These are phyloP conservation scores for Psilocybe cubensis DNA, from an alignment of 768 basidiomycete genomes.

Conservation along the genomic window DNA sequence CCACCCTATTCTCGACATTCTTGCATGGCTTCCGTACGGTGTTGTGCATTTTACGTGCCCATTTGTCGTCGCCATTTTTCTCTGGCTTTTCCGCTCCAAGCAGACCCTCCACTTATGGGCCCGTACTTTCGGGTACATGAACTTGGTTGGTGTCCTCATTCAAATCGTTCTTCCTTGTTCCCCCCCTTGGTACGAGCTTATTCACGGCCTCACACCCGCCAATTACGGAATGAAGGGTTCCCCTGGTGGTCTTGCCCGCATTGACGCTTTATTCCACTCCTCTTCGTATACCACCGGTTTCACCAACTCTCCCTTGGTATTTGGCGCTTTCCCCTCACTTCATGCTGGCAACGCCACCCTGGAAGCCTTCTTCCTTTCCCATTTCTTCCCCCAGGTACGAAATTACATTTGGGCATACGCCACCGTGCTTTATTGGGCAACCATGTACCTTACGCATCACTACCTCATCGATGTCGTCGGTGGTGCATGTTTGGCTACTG, in stretches of 20 bases:
- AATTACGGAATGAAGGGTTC: constrained; percentile 92
- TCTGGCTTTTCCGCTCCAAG: constrained; percentile 90
- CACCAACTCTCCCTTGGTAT: constrained; percentile 88
- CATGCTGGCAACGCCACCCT: constrained; percentile 92
- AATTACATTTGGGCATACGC: constrained; percentile 83
- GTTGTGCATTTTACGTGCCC: constrained; percentile 88
- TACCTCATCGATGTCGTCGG: constrained; percentile 98
- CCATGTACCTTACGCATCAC: constrained; percentile 98
- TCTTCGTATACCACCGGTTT: constrained; percentile 81
- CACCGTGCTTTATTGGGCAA: constrained; percentile 91
- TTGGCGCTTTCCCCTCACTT: constrained; percentile 95
- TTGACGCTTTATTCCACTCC: constrained; percentile 84
- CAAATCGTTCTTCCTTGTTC: constrained; percentile 93
- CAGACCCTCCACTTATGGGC: constrained; percentile 85
- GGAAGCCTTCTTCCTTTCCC: constrained; percentile 89
- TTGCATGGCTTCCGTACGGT: constrained; percentile 98
- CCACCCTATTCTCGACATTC: constrained; percentile 87
- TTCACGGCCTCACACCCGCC: constrained; percentile 94
- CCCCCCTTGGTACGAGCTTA: constrained; percentile 97
- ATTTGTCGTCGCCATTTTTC: constrained; percentile 79
- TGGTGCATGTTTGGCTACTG: constrained; percentile 88
- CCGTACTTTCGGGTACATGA: constrained; percentile 91
- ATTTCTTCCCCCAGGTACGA: constrained; percentile 86
- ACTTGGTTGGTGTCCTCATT: constrained; percentile 82
- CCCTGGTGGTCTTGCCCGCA: constrained; percentile 89